Percentiles rank a stretch among this genome's conserved stretches.
Conservation (phyloP, 1,284 basidiomycete genomes). For the Ustilago crameri region DNA sequence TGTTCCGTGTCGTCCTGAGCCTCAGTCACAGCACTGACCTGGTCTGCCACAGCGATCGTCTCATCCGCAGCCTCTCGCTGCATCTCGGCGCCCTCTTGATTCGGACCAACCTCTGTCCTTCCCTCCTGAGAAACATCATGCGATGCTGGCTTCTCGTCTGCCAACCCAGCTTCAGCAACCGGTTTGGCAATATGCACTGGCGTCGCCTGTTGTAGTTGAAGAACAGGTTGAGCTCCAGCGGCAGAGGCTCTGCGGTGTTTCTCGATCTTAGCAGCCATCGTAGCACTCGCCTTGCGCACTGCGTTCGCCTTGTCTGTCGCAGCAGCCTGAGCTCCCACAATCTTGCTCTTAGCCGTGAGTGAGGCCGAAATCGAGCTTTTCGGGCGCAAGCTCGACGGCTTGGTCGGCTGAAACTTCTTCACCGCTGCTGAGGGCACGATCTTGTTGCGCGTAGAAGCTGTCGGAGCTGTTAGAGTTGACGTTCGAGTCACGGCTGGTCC, state of each 20-base stretch:
- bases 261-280: slow-evolving; percentile 15
- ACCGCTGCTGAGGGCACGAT: slow-evolving; percentile 21
- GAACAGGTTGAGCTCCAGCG: not conserved
- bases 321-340: slow-evolving; percentile 11
- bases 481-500: not conserved
- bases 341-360: slow-evolving; percentile 28
- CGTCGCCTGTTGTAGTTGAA: not conserved
- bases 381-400: slow-evolving; percentile 12
- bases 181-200: not conserved
- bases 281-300: slow-evolving; percentile 17
- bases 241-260: slow-evolving; percentile 13
- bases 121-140: not conserved
- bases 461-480: slow-evolving; percentile 28
- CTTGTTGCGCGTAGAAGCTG: slow-evolving; percentile 42
- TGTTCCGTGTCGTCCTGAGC: not conserved
- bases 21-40: not conserved
- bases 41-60: not conserved
- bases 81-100: not conserved
- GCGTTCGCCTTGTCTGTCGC: slow-evolving; percentile 9
- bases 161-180: not conserved
- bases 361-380: slow-evolving; percentile 33
- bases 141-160: too few species aligned
- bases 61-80: not conserved
- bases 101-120: not conserved
- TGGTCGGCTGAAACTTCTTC: slow-evolving; percentile 33